A percentile compares a stretch with the other conserved stretches of the same genome.
Conservation (phyloP, 257 asterid species). For the Ligustrum vulgare region DNA sequence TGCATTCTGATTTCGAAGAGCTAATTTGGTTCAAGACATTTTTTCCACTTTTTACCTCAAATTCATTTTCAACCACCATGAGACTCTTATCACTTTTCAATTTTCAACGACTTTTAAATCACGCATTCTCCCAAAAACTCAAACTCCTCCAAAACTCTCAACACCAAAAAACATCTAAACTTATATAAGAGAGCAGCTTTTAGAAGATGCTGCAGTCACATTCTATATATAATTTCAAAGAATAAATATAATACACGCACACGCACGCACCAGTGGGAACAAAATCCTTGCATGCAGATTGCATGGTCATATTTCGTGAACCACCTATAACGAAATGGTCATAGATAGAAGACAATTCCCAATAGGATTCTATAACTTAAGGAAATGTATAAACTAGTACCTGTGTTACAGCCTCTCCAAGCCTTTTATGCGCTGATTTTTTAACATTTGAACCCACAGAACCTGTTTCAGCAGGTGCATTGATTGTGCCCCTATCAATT, state of each 20-base stretch:
- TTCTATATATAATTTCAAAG: neutral
- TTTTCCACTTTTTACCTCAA: no score
- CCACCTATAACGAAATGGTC: slow-evolving; percentile 1
- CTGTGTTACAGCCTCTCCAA: slow-evolving; percentile 69
- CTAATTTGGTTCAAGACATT: no score
- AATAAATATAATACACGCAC: neutral
- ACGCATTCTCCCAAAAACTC: no score
- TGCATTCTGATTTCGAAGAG: no score
- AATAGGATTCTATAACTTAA: slow-evolving; percentile 5
- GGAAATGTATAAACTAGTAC: slow-evolving; percentile 38
- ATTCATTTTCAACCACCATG: no score
- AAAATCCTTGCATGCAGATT: neutral
- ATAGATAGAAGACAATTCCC: slow-evolving; percentile 18
- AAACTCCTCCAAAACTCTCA: no score
- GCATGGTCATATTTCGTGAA: neutral
- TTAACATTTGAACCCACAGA: slow-evolving; percentile 40
- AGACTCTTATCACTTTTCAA: no score
- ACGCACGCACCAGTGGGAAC: neutral
- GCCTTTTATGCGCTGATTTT: slow-evolving; percentile 40
- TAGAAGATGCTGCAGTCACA: neutral
- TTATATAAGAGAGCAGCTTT: neutral
- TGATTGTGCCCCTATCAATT: slow-evolving; percentile 29
- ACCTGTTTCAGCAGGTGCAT: slow-evolving; percentile 34
- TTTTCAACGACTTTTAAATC: no score
- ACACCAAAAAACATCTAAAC: no score